phyloP scores from a whole-genome alignment of 176 grass and related monocot genomes.

The maize (Zea mays) region DNA sequence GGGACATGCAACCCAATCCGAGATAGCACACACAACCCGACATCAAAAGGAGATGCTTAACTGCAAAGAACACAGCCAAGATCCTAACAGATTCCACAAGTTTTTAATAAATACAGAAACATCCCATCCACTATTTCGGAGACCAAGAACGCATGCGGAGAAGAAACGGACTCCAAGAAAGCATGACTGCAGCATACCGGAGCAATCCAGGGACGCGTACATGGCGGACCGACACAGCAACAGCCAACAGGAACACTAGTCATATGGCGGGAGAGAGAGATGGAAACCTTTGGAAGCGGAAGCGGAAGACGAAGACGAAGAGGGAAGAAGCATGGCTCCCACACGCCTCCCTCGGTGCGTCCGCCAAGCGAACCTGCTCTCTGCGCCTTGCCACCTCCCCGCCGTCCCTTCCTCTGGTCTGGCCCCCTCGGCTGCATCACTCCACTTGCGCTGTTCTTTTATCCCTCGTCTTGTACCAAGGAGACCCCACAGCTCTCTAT shows the following conservation, averaged over 20 bases:
- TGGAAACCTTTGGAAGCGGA: slow-evolving; percentile 42
- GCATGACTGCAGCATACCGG: slow-evolving; percentile 11
- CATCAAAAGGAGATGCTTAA: slow-evolving; percentile 34
- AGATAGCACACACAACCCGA: neutral
- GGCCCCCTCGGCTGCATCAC: slow-evolving; percentile 42
- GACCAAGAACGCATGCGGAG: slow-evolving; percentile 14
- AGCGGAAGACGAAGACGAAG: slow-evolving; percentile 42
- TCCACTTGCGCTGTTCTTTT: slow-evolving; percentile 37
- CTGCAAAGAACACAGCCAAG: neutral
- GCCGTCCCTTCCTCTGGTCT: slow-evolving; percentile 31
- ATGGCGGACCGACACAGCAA: slow-evolving; percentile 1
- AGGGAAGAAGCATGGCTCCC: slow-evolving; percentile 47
- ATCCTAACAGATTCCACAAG: slow-evolving; percentile 8
- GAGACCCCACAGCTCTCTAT: slow-evolving; percentile 9
- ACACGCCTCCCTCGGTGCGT: slow-evolving; percentile 48
- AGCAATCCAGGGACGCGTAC: neutral
- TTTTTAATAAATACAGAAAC: too few relatives aligned
- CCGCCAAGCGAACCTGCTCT: slow-evolving; percentile 24
- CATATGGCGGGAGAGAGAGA: neutral
- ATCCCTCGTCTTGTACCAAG: slow-evolving; percentile 4
- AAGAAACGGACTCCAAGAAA: slow-evolving; percentile 14
- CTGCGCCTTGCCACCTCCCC: slow-evolving; percentile 16
- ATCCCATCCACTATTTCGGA: neutral
- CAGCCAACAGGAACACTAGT: neutral
- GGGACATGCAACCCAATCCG: slow-evolving; percentile 25